Conservation (phyloP, 345 rosid genomes). For the Eucalyptus marginata region DNA sequence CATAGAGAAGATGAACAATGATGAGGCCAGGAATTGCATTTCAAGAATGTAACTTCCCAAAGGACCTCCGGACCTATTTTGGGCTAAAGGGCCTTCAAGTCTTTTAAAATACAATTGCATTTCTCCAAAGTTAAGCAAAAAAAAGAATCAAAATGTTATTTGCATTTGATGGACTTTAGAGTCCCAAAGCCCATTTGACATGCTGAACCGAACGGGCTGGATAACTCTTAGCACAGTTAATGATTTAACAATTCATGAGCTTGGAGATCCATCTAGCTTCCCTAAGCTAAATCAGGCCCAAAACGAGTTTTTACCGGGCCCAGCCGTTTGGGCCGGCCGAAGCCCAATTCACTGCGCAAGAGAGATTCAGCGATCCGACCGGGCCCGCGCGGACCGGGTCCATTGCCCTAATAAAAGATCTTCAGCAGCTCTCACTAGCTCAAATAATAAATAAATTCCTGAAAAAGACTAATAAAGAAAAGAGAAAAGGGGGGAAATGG, state of each 20-base stretch:
- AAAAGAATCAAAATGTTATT: too few relatives aligned
- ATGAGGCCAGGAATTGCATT: too few relatives aligned
- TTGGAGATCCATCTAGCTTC: neutral
- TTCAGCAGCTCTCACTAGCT: neutral
- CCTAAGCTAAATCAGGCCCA: neutral
- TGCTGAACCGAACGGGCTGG: too few relatives aligned
- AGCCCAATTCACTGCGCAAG: neutral
- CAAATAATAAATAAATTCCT: neutral
- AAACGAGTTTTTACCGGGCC: neutral
- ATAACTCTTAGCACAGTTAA: neutral
- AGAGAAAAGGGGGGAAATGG: neutral
- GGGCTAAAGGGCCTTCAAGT: too few relatives aligned
- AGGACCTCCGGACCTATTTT: fast-evolving
- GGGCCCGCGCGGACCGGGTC: neutral
- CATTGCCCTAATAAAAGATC: neutral
- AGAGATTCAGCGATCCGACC: neutral
- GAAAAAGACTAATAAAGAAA: neutral
- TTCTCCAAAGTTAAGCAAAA: too few relatives aligned
- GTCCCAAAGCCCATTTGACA: too few relatives aligned
- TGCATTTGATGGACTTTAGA: too few relatives aligned
- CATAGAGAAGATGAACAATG: too few relatives aligned
- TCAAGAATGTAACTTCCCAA: too few relatives aligned
- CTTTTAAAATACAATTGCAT: too few relatives aligned
- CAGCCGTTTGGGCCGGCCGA: neutral
- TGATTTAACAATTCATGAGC: neutral